Base-by-base conservation (phyloP, 2,329 filamentous ascomycete species). In the Neonectria coccinea region DNA sequence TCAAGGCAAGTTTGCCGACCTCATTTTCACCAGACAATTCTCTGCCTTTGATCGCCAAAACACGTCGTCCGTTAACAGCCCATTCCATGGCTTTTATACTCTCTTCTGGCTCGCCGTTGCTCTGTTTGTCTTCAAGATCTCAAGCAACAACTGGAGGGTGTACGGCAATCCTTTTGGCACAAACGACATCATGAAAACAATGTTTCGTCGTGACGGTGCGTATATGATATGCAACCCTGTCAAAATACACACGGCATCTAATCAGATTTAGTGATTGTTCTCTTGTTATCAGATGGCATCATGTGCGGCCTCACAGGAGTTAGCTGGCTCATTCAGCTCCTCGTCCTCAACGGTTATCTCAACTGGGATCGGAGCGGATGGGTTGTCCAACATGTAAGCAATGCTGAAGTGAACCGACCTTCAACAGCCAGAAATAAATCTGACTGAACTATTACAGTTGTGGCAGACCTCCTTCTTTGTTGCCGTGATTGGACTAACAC, bases 81-180 rank as follows among this genome's bases (percentile, higher is more conserved):
- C 89, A 0, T 94, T 94, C 71, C 88, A 91, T 74, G 92, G 92
- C 31, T 94, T 94, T 80, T 94, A 92, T 73, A 92, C 89, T 0
- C 81, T 95, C 0, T 93, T 93, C 76, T 94, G 92, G 91, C 85
- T 93, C 51, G 84, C 85, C 9, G 88, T 93, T 66, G 84, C 86
- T 7, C 76, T 94, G 47, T 85, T 91, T 70, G 85, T 93, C 62
- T 73, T 91, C 36, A 89, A 89, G 74, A 88, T 92, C 52, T 89
- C 85, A 0, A 86, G 87, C 33, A 83, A 87, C 44, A 94, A 94
- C 73, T 93, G 88, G 84, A 84, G 84, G 65, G 81, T 82, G n/a
- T 85, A 90, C 68, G 92, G 92, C 36, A 92, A 84, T 60, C 84
- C 89, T 1, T 83, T 94, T 51, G 92, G 91, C 2, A 86, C 83